Percentiles rank a stretch among this genome's conserved stretches.
Conservation (phyloP, 768 basidiomycete species). For the Tremella mesenterica region DNA sequence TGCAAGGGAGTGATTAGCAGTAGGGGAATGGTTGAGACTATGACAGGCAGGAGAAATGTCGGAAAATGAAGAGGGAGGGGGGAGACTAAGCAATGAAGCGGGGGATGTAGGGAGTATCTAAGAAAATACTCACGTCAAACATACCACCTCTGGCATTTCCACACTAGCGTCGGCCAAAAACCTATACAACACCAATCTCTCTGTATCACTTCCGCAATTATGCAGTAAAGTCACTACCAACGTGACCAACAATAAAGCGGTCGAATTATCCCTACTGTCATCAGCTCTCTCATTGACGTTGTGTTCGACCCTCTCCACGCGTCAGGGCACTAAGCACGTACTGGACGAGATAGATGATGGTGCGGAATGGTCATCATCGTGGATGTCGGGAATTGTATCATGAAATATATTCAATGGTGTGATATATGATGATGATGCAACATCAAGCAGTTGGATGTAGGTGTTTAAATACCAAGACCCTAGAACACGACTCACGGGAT, state of each 20-base stretch:
- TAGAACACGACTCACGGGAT: conserved; percentile 25
- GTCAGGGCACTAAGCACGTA: too few relatives aligned
- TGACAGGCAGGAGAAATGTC: too few relatives aligned
- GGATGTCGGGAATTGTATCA: too few relatives aligned
- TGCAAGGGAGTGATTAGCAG: too few relatives aligned
- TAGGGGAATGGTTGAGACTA: too few relatives aligned
- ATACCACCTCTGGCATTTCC: conserved; percentile 62
- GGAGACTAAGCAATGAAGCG: not conserved
- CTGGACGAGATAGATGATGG: too few relatives aligned
- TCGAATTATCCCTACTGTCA: conserved; percentile 51
- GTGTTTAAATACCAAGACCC: not conserved
- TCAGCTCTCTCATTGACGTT: too few relatives aligned
- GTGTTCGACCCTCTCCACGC: too few relatives aligned
- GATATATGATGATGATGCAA: not conserved
- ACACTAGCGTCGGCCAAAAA: conserved; percentile 63
- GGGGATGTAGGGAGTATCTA: not conserved
- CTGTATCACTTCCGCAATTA: conserved; percentile 66
- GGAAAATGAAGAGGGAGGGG: too few relatives aligned
- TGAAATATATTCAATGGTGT: not conserved
- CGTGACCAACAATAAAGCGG: conserved; percentile 64
- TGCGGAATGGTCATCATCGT: too few relatives aligned
- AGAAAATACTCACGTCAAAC: conserved; percentile 58
- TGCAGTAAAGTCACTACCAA: conserved; percentile 66
- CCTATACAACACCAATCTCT: conserved; percentile 70
- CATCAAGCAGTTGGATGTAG: too few relatives aligned